These are phyloP conservation scores for Colletotrichum truncatum DNA, from an alignment of 2,329 filamentous ascomycete species.

Conservation along the genomic window DNA sequence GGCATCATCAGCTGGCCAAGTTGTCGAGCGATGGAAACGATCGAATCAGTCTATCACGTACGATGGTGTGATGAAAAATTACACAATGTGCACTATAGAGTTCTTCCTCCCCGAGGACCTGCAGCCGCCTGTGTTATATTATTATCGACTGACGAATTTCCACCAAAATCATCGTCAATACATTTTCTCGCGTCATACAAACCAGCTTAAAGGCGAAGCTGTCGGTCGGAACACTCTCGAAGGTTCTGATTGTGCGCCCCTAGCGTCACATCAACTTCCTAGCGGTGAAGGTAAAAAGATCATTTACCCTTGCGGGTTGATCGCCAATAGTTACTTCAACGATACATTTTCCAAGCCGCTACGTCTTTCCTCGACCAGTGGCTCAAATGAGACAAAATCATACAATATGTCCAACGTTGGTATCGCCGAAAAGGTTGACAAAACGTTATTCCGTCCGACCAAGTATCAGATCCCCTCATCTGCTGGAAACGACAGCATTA, in stretches of 20 bases:
- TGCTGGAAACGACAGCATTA: neutral
- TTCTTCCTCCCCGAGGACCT: conserved; percentile 6
- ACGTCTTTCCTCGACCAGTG: neutral
- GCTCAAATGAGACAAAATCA: neutral
- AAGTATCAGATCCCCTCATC: neutral
- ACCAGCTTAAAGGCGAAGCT: neutral
- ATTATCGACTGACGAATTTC: neutral
- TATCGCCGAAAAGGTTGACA: neutral
- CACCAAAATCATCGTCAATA: conserved; percentile 6
- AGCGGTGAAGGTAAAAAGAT: neutral
- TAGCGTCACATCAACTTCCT: neutral
- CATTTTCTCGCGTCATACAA: neutral
- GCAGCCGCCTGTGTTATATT: conserved; percentile 1
- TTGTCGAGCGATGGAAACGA: conserved; percentile 1
- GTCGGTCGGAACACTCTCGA: neutral
- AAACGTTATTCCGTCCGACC: neutral
- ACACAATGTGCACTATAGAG: neutral
- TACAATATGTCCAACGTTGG: neutral
- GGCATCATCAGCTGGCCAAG: neutral
- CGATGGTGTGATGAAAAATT: neutral
- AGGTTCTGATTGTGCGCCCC: neutral
- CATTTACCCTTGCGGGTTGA: conserved; percentile 6
- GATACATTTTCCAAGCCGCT: conserved; percentile 1
- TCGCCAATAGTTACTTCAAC: conserved; percentile 12
- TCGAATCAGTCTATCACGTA: neutral